Percentiles rank a stretch among this genome's conserved stretches.
These are phyloP conservation scores for Saturnispora halmiae DNA, from an alignment of 805 yeast species.

Conservation along the genomic window DNA sequence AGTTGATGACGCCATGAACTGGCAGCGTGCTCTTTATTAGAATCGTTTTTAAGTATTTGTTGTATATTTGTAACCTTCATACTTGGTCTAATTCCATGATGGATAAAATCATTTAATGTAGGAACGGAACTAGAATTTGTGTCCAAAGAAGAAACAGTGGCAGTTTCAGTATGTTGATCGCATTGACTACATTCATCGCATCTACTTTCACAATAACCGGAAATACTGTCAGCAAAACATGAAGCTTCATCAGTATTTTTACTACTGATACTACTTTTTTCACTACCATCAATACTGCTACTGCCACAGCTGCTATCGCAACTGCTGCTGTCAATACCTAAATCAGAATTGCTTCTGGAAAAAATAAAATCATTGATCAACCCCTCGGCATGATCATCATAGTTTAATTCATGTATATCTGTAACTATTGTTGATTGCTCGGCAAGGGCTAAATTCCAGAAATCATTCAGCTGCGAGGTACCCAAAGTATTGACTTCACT, in stretches of 20 bases:
- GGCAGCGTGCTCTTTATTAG: slow-evolving; percentile 5
- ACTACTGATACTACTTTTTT: neutral
- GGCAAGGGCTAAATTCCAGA: neutral
- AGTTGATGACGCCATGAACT: slow-evolving; percentile 6
- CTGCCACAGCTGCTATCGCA: neutral
- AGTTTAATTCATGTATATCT: neutral
- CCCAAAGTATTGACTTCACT: neutral
- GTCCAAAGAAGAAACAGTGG: too few relatives aligned
- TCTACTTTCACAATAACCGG: too few relatives aligned
- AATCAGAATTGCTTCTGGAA: neutral
- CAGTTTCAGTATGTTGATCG: neutral
- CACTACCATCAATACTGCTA: neutral
- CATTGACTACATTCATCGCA: neutral
- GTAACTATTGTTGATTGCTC: neutral
- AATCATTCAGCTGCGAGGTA: neutral
- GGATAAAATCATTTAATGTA: too few relatives aligned
- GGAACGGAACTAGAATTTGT: too few relatives aligned
- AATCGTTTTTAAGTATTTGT: slow-evolving; percentile 8
- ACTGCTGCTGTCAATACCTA: neutral
- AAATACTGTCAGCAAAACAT: too few relatives aligned
- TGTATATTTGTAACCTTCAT: slow-evolving; percentile 8
- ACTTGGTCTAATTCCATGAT: slow-evolving; percentile 4
- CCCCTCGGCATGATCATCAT: slow-evolving; percentile 1
- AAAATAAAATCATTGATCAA: neutral
- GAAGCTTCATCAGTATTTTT: neutral